Conservation (phyloP, 805 yeast species). For the Priceomyces medius region DNA sequence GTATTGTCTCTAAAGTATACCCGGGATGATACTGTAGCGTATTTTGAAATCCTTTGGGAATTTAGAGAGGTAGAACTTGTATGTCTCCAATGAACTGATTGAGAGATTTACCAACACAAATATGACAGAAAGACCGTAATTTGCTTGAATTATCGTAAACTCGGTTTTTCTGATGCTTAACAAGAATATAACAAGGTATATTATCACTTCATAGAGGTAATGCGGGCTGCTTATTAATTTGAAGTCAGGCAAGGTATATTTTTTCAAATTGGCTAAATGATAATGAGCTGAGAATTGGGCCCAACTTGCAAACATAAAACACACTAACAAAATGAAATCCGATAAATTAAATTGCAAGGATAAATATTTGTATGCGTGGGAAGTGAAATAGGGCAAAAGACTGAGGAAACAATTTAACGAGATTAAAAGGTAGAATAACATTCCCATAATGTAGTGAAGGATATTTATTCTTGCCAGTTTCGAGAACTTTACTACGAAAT, state of each 20-base stretch:
- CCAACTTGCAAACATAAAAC: slow-evolving; percentile 49
- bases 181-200: slow-evolving; percentile 44
- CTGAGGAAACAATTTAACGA: slow-evolving; percentile 35
- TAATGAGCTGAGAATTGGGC: slow-evolving; percentile 55
- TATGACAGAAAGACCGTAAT: slow-evolving; percentile 21
- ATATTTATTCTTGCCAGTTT: slow-evolving; percentile 55
- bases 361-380: slow-evolving; percentile 7
- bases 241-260: slow-evolving; percentile 55
- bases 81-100: slow-evolving; percentile 55
- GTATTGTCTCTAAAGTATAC: slow-evolving; percentile 11
- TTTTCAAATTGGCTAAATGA: slow-evolving; percentile 47
- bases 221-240: slow-evolving; percentile 60
- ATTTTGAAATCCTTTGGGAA: slow-evolving; percentile 25
- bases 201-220: slow-evolving; percentile 62
- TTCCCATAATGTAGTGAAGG: slow-evolving; percentile 65
- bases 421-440: slow-evolving; percentile 54
- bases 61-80: slow-evolving; percentile 42
- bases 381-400: slow-evolving; percentile 15
- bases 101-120: slow-evolving; percentile 50
- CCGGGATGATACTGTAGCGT: slow-evolving; percentile 39
- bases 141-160: slow-evolving; percentile 17
- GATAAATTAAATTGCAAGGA: slow-evolving; percentile 9
- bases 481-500: slow-evolving; percentile 47
- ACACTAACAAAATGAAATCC: slow-evolving; percentile 28
- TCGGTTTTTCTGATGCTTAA: slow-evolving; percentile 15